Evolutionary conservation across 176 grass and related monocot species (phyloP), one percentile per base, ranked within the genome.

Genomic region (Zea mays): DNA sequence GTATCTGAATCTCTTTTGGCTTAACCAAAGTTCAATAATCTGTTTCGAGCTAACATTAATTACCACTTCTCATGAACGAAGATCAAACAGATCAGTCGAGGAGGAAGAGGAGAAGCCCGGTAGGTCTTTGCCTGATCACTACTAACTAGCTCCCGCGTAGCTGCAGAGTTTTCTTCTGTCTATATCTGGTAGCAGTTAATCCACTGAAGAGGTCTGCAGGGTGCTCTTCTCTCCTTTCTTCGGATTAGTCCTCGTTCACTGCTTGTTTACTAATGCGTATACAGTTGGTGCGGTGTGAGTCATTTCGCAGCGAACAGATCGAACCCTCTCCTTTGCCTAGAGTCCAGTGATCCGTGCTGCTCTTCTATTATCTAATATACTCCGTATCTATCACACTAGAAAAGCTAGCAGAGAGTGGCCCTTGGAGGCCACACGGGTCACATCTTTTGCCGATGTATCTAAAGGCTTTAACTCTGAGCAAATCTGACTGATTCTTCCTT

Each of bases 121-220:
- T 44, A 43, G 4, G 7, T 17, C 35, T 81, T 81, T 34, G 69
- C 7, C 39, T 71, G 78, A 41, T 72, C 21, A 81, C 2, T 7
- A 81, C 2, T 7, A n/a, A 16, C 5, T 54, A 27, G 27, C 27
- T 27, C n/a, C 4, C 50, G 5, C 8, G 8, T 27, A 15, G 20
- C 8, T 46, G 49, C 10, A 65, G 27, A 8, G 17, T 20, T 19
- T 20, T 19, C 10, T 44, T 45, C 27, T 48, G 14, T 47, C n/a
- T 67, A 54, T 55, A 67, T 67, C 36, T 6, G 21, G 44, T 49
- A 63, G 38, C 44, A 51, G 10, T 41, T 51, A 54, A 73, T 72
- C 69, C 69, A 81, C 5, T 35, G 35, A 51, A 73, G 57, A 38
- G 5, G 6, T 70, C 10, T 12, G 66, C 6, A 19, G 15, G 27